A percentile compares a stretch with the other conserved stretches of the same genome.
Evolutionary conservation across 345 rosid genomes (phyloP).

Genomic region (Bretschneidera sinensis): DNA sequence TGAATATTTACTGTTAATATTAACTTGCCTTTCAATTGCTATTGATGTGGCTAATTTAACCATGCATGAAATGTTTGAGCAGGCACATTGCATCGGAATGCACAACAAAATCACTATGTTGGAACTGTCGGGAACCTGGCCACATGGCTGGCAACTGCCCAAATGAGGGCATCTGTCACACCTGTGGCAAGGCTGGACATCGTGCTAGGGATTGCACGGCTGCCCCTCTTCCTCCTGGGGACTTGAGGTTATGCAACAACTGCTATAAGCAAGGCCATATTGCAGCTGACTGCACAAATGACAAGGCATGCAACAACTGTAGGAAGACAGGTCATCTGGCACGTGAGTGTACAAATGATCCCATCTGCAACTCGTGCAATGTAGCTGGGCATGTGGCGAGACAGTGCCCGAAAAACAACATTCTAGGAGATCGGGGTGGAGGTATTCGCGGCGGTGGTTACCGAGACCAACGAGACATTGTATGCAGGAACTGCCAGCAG

Average conservation of each 20-base stretch:
- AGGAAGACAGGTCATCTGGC: slow-evolving; percentile 90
- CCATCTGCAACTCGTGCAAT: slow-evolving; percentile 76
- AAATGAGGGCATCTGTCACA: slow-evolving; percentile 94
- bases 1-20: neutral
- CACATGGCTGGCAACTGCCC: slow-evolving; percentile 81
- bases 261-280: slow-evolving; percentile 94
- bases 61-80: slow-evolving; percentile 16
- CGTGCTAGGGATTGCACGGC: slow-evolving; percentile 83
- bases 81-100: slow-evolving; percentile 97
- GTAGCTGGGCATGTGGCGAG: slow-evolving; percentile 82
- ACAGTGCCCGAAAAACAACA: slow-evolving; percentile 64
- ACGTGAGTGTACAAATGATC: slow-evolving; percentile 81
- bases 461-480: slow-evolving; percentile 62
- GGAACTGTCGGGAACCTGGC: slow-evolving; percentile 97
- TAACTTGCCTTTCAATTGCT: neutral
- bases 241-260: slow-evolving; percentile 85
- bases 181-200: slow-evolving; percentile 95
- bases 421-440: slow-evolving; percentile 43
- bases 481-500: slow-evolving; percentile 75
- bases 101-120: slow-evolving; percentile 80
- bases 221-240: slow-evolving; percentile 63
- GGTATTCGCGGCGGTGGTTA: slow-evolving; percentile 20
- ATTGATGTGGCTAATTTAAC: slow-evolving; percentile 5
- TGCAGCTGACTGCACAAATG: slow-evolving; percentile 85
- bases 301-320: slow-evolving; percentile 95